Evolutionary conservation across 169 alveolate species (phyloP).

Genomic region (Eimeria falciformis): DNA sequence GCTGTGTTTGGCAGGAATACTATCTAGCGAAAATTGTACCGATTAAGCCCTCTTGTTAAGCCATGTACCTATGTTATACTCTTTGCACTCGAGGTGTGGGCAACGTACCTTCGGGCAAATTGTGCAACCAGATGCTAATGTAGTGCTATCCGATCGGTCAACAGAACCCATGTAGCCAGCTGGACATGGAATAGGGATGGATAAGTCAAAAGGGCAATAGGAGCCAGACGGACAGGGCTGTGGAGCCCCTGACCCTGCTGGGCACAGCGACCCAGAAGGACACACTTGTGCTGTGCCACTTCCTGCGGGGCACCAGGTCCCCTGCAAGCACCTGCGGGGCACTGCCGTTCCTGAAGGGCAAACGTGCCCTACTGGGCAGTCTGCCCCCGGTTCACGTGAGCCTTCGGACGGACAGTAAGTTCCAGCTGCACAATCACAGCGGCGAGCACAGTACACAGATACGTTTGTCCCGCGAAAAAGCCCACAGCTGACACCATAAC

Average conservation of each 20-base stretch:
- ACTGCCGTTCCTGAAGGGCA: constrained; percentile 66
- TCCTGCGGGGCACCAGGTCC: constrained; percentile 82
- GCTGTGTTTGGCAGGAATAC: not conserved
- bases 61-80: too few species aligned
- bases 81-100: too few species aligned
- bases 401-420: constrained; percentile 52
- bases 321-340: constrained; percentile 81
- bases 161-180: constrained; percentile 64
- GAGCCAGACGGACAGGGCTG: constrained; percentile 79
- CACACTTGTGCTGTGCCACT: constrained; percentile 76
- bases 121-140: constrained; percentile 56
- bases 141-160: constrained; percentile 51
- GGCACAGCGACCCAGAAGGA: constrained; percentile 83
- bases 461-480: too few species aligned
- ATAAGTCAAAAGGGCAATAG: constrained; percentile 83
- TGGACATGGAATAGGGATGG: constrained; percentile 62
- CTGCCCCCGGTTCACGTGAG: constrained; percentile 35
- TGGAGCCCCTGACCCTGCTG: constrained; percentile 70
- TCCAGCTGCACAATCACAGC: constrained; percentile 52
- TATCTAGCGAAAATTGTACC: too few species aligned
- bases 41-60: too few species aligned
- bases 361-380: constrained; percentile 43
- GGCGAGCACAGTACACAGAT: too few species aligned
- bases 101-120: constrained; percentile 66
- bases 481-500: too few species aligned